Base-by-base conservation (phyloP, 306 rosid genomes). In the Rubus idaeus region DNA sequence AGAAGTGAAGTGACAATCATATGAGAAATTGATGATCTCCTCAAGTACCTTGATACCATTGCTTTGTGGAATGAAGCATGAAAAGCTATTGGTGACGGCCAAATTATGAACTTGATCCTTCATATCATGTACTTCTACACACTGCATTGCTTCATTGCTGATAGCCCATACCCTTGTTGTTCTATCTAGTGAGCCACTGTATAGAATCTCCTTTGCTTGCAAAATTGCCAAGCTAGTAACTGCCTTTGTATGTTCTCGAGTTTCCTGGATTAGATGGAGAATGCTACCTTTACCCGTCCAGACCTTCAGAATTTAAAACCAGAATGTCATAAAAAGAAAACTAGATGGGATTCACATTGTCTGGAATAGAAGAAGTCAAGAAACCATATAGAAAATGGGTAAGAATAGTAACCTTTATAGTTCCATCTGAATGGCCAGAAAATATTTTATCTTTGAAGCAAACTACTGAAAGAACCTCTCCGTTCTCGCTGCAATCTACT, bases 371-470 rank as follows among this genome's bases (percentile, higher is more conserved):
- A 62, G 35, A 30, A 30, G 35, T 62, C 49, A 70, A 56, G 4
- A 50, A 37, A 64, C 39, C 30, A 12, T 47, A 12, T 13, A 46
- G 18, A 18, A 30, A 56, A 39, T 14, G 44, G 23, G 26, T 6
- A 45, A 45, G 68, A 30, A 41, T 37, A 64, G 57, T 75, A 84
- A 94, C 98, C 98, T 89, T 92, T 68, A 95, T 89, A 26, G 90
- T 95, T 74, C 98, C 98, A 86, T 95, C 96, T 81, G 98, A 80
- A 82, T 95, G 98, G 13, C 97, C 97, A 4, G 98, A 92, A 86
- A 95, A 87, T 4, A 86, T 18, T 77, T 88, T 88, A 78, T 84
- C 91, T 72, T 87, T 89, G 55, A 68, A 84, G 84, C 80, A 90
- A 58, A 86, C 83, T 77, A 92, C 70, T 53, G 97, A 92, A 39